Evolutionary conservation across 371 early-diverging fungal genomes (phyloP).

Genomic region (Cokeromyces recurvatus): DNA sequence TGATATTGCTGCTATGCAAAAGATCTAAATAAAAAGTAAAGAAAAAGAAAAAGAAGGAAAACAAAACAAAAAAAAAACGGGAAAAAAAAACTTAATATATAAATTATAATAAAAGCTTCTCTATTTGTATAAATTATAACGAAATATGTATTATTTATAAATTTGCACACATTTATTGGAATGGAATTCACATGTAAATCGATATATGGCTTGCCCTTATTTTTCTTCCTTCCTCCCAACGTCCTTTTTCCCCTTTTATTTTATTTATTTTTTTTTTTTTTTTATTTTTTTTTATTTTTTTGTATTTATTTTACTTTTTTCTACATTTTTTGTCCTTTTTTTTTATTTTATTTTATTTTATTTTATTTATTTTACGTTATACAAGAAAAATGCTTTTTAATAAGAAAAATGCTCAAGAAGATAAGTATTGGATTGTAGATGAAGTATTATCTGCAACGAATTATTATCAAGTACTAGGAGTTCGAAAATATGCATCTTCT

Average conservation of each 20-base stretch:
- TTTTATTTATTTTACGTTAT: slow-evolving; percentile 4
- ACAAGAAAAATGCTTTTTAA: slow-evolving; percentile 15
- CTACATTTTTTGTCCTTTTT: background rate
- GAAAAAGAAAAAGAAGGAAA: background rate
- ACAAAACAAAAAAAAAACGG: too few species aligned
- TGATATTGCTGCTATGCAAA: slow-evolving; percentile 90
- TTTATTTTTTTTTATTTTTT: too few species aligned
- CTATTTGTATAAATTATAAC: too few species aligned
- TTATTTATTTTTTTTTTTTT: too few species aligned
- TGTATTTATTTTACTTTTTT: slow-evolving; percentile 16
- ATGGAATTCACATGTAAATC: too few species aligned
- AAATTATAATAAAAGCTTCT: too few species aligned
- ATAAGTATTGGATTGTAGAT: slow-evolving; percentile 36
- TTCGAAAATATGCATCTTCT: slow-evolving; percentile 20
- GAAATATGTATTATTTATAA: too few species aligned
- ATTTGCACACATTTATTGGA: too few species aligned
- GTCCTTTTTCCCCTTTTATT: too few species aligned
- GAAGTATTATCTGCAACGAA: slow-evolving; percentile 31
- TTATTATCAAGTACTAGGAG: slow-evolving; percentile 33
- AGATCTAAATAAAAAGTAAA: slow-evolving; percentile 62
- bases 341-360: background rate
- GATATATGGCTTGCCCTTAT: too few species aligned
- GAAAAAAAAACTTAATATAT: too few species aligned
- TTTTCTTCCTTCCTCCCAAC: too few species aligned
- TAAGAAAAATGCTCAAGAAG: slow-evolving; percentile 14